phyloP scores from a whole-genome alignment of 495 filamentous ascomycete species.

The Penicillium lividum region DNA sequence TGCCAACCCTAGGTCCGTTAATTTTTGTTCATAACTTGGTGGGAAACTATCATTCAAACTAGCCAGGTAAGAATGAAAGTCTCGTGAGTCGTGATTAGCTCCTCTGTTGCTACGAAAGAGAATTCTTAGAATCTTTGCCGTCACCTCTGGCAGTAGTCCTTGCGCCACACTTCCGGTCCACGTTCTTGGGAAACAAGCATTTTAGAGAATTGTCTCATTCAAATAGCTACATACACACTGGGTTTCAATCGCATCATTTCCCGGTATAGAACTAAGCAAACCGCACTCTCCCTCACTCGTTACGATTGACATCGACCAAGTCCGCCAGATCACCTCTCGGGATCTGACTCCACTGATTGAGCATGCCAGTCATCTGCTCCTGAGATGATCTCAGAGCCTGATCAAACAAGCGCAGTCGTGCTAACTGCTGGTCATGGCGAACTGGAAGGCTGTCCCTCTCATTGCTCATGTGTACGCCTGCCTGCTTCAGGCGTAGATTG shows the following conservation, averaged over 20 bases:
- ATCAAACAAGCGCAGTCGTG: constrained; percentile 7
- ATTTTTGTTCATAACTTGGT: not conserved
- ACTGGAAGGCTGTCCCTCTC: constrained; percentile 12
- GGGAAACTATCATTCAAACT: not conserved
- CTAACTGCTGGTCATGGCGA: constrained; percentile 12
- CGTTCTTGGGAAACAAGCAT: not conserved
- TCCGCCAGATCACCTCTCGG: constrained; percentile 5
- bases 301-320: not conserved
- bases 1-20: not conserved
- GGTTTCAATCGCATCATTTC: not conserved
- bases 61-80: not conserved
- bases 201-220: not conserved
- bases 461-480: constrained; percentile 4
- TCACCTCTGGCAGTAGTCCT: too few relatives aligned
- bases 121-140: too few relatives aligned
- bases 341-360: constrained; percentile 10
- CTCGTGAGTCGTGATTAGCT: not conserved
- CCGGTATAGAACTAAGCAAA: not conserved
- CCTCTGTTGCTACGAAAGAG: too few relatives aligned
- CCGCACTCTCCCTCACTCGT: not conserved
- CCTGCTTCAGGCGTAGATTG: constrained; percentile 7
- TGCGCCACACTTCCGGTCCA: too few relatives aligned
- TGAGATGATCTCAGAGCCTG: constrained; percentile 9
- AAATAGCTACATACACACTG: not conserved
- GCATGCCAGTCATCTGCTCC: constrained; percentile 3